Base-by-base conservation (phyloP, 2,329 filamentous ascomycete species). In the Arachnopeziza araneosa region DNA sequence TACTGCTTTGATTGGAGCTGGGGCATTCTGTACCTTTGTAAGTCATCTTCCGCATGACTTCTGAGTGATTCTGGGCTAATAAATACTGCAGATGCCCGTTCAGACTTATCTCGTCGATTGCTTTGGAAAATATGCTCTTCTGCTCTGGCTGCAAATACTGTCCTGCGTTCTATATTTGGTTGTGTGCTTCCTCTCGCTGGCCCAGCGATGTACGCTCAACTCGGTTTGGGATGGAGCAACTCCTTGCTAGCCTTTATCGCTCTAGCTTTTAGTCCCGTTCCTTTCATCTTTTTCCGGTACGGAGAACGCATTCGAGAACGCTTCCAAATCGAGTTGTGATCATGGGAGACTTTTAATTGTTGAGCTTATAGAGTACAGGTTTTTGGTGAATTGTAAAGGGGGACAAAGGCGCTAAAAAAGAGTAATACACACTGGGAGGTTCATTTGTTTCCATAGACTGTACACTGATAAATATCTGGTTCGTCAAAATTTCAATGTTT, bases 11-110 rank as follows among this genome's bases (percentile, higher is more conserved):
- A 76, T 80, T 14, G 77, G 36, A 7, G 60, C 77, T 0, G 77
- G 75, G 1, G 75, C 77, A 48, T 67, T 80, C 10, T 67, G 75
- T 22, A 72, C 77, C 3, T 78, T 78, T 59, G 83, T 85, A 78
- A 77, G 78, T 0, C 60, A 83, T 83, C 2, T 91, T 90, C 65
- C 80, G 88, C 0, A 86, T 88, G 0, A 67, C 70, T 54, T 63
- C 63, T 1, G 69, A 66, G 23, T 55, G 60, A 5, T 53, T 68
- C 21, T 68, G 64, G 61, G 67, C 67, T 9, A 30, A 30, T 30
- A 30, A 30, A 4, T 30, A 30, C 26, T 30, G n/a, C n/a, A n/a
- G n/a, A n/a, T n/a, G n/a, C n/a, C n/a, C n/a, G n/a, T n/a, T n/a
- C n/a, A n/a, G n/a, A n/a, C n/a, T n/a, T 44, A 44, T 14, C 10